Percentiles rank a stretch among this genome's conserved stretches.
These are phyloP conservation scores for Curvularia hawaiiensis DNA, from an alignment of 2,329 filamentous ascomycete genomes.

Conservation along the genomic window DNA sequence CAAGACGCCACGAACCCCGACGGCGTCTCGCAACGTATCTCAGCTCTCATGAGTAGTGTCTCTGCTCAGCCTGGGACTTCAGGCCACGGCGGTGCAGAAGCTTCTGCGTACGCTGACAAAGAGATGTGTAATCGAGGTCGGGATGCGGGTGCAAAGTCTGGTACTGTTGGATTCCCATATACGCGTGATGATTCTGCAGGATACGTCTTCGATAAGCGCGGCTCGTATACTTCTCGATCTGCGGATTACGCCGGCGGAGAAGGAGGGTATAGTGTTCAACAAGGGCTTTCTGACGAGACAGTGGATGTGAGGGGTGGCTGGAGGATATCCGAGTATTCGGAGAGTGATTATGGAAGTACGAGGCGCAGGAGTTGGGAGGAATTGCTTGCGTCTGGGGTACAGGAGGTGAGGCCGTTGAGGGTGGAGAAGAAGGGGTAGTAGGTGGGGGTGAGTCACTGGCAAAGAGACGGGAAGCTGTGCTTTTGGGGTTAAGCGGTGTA, in stretches of 20 bases:
- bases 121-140: neutral
- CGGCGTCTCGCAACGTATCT: constrained; percentile 15
- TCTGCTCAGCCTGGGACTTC: neutral
- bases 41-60: neutral
- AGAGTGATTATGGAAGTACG: constrained; percentile 3
- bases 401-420: neutral
- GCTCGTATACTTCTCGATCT: neutral
- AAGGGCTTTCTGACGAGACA: neutral
- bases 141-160: neutral
- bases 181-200: neutral
- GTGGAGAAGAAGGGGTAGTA: neutral
- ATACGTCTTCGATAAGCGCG: neutral
- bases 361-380: neutral
- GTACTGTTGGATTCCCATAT: neutral
- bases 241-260: neutral
- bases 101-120: neutral
- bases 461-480: neutral
- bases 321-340: neutral
- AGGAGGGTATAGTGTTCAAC: neutral
- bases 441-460: neutral
- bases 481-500: neutral
- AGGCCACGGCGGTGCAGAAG: neutral
- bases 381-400: neutral
- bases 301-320: neutral
- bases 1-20: constrained; percentile 9